Evolutionary conservation across 169 alveolate genomes (phyloP).

Genomic region (Plasmodium vinckei): DNA sequence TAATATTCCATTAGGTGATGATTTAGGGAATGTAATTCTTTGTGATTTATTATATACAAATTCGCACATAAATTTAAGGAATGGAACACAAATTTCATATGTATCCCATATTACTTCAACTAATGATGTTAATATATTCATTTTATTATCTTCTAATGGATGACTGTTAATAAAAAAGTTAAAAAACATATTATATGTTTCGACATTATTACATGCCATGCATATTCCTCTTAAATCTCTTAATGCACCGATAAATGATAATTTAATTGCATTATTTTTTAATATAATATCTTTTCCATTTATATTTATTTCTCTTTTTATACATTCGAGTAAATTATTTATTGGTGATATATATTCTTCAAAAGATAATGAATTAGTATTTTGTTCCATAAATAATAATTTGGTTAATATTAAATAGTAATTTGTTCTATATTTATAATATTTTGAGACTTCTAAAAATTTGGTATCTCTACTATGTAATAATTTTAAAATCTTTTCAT

Average conservation of each 20-base stretch:
- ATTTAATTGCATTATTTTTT: constrained; percentile 82
- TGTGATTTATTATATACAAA: constrained; percentile 89
- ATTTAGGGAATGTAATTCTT: constrained; percentile 93
- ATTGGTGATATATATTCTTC: constrained; percentile 89
- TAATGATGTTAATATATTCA: constrained; percentile 88
- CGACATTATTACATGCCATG: constrained; percentile 85
- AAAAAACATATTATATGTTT: constrained; percentile 91
- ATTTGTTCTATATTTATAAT: constrained; percentile 92
- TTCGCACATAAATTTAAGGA: constrained; percentile 92
- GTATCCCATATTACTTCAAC: constrained; percentile 93
- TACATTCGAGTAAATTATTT: constrained; percentile 78
- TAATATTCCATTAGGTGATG: constrained; percentile 94
- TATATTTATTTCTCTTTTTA: constrained; percentile 81
- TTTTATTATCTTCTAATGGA: constrained; percentile 86
- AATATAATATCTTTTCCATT: constrained; percentile 77
- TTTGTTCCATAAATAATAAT: constrained; percentile 89
- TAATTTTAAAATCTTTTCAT: constrained; percentile 88
- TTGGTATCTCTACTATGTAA: constrained; percentile 82
- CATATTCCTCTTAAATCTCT: constrained; percentile 93
- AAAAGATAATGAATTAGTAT: constrained; percentile 84
- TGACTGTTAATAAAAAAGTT: constrained; percentile 92
- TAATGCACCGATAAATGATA: constrained; percentile 90
- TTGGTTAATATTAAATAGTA: constrained; percentile 93
- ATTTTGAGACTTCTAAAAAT: constrained; percentile 80
- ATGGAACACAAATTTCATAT: constrained; percentile 92